These are phyloP conservation scores for Podospora anserina DNA, from an alignment of 495 filamentous ascomycete species.

Conservation along the genomic window DNA sequence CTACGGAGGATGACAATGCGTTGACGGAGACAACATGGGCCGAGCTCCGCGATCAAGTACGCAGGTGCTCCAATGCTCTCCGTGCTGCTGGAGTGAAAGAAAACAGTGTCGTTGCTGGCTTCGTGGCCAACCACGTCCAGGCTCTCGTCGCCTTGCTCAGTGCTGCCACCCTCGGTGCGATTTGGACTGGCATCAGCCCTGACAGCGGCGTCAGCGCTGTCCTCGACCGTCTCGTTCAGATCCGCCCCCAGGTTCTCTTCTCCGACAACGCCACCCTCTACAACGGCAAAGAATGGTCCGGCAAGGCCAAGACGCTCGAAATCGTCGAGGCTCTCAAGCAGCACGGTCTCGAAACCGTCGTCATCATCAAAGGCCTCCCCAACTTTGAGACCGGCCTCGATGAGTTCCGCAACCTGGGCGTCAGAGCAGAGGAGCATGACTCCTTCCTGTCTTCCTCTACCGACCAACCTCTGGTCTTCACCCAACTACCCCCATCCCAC, in stretches of 20 bases:
- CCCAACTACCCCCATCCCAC: conserved; percentile 73
- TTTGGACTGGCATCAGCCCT: conserved; percentile 86
- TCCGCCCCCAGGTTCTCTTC: conserved; percentile 76
- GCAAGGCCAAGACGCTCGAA: conserved; percentile 66
- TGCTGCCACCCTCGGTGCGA: conserved; percentile 72
- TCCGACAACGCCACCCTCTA: conserved; percentile 84
- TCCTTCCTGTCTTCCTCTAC: conserved; percentile 35
- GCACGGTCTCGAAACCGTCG: conserved; percentile 57
- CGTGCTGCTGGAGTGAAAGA: conserved; percentile 61
- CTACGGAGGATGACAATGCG: conserved; percentile 62
- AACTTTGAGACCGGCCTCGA: conserved; percentile 48
- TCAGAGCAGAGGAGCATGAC: conserved; percentile 46
- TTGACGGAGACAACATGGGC: conserved; percentile 71
- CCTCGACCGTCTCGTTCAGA: conserved; percentile 76
- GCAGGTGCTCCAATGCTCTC: conserved; percentile 67
- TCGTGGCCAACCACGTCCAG: conserved; percentile 81
- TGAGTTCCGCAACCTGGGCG: conserved; percentile 44
- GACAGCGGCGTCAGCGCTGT: conserved; percentile 73
- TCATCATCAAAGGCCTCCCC: conserved; percentile 65
- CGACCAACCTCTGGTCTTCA: conserved; percentile 58
- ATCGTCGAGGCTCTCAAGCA: conserved; percentile 62
- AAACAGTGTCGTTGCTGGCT: conserved; percentile 74
- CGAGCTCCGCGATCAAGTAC: conserved; percentile 73
- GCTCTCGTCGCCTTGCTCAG: conserved; percentile 85
- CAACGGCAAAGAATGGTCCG: conserved; percentile 78